Percentiles rank a stretch among this genome's conserved stretches.
Evolutionary conservation across 129 eudicot genomes (phyloP).

Genomic region (Apium graveolens): DNA sequence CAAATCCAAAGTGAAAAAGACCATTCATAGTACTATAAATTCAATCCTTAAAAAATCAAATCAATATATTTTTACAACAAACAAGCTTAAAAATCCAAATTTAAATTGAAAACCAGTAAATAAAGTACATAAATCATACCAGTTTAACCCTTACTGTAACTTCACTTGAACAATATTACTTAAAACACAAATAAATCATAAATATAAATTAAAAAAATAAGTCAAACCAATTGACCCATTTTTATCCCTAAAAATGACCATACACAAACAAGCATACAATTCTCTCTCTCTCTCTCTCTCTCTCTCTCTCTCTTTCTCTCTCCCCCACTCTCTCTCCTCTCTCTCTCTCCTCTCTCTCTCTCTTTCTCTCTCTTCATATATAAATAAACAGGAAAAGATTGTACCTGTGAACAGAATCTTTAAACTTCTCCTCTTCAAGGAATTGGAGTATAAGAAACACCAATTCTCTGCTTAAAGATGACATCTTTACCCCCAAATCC

Average conservation of each 20-base stretch:
- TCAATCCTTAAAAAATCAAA: background rate
- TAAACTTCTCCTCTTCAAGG: constrained; percentile 87
- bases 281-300: too few species aligned
- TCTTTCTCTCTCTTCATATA: too few species aligned
- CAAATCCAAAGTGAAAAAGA: background rate
- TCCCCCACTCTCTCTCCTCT: too few species aligned
- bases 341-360: too few species aligned
- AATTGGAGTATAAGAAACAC: constrained; percentile 85
- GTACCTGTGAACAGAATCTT: constrained; percentile 86
- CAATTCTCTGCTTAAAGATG: constrained; percentile 85
- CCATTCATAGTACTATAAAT: background rate
- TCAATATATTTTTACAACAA: background rate
- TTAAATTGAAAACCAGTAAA: background rate
- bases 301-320: too few species aligned
- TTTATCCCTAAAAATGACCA: background rate
- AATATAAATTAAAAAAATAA: background rate
- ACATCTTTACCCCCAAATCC: constrained; percentile 28
- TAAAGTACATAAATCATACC: background rate
- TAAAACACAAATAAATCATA: background rate
- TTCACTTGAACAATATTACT: background rate
- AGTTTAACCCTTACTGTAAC: constrained; percentile 1
- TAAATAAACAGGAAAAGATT: background rate
- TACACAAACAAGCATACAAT: background rate
- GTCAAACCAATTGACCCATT: background rate
- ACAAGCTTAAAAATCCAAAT: background rate